A percentile compares a stretch with the other conserved stretches of the same genome.
phyloP scores from a whole-genome alignment of 2,329 filamentous ascomycete genomes.

The Drechslerella dactyloides region DNA sequence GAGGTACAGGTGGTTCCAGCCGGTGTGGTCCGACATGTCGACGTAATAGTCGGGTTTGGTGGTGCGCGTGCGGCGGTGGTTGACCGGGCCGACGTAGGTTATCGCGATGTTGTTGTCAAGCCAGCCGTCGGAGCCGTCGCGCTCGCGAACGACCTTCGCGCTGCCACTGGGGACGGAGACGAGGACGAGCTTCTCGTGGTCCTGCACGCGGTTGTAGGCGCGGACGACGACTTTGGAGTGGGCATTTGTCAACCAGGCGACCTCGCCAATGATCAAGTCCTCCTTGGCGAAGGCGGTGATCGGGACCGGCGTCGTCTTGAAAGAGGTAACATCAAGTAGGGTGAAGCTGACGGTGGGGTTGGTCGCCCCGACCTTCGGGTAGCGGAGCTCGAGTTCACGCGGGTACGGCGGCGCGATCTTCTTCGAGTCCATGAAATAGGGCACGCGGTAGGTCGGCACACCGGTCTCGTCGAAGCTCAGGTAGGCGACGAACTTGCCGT shows the following conservation, averaged over 20 bases:
- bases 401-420: slow-evolving; percentile 68
- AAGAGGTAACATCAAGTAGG: slow-evolving; percentile 63
- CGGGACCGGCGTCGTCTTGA: slow-evolving; percentile 60
- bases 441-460: slow-evolving; percentile 69
- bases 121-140: slow-evolving; percentile 62
- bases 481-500: slow-evolving; percentile 65
- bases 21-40: slow-evolving; percentile 70
- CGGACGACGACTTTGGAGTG: slow-evolving; percentile 70
- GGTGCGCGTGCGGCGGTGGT: slow-evolving; percentile 46
- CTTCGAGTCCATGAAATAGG: slow-evolving; percentile 70
- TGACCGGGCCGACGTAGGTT: slow-evolving; percentile 58
- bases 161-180: slow-evolving; percentile 64
- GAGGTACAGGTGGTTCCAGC: slow-evolving; percentile 71
- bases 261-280: slow-evolving; percentile 71
- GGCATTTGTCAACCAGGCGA: slow-evolving; percentile 70
- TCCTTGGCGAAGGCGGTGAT: slow-evolving; percentile 67
- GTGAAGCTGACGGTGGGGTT: slow-evolving; percentile 71
- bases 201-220: slow-evolving; percentile 72
- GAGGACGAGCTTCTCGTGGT: slow-evolving; percentile 68
- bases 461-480: slow-evolving; percentile 70
- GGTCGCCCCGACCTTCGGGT: slow-evolving; percentile 72
- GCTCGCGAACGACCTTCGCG: slow-evolving; percentile 61
- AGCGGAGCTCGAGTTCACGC: slow-evolving; percentile 68
- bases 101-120: slow-evolving; percentile 66
- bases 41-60: slow-evolving; percentile 64